Evolutionary conservation across 2,329 filamentous ascomycete genomes (phyloP).

Genomic region (Alternaria atra): DNA sequence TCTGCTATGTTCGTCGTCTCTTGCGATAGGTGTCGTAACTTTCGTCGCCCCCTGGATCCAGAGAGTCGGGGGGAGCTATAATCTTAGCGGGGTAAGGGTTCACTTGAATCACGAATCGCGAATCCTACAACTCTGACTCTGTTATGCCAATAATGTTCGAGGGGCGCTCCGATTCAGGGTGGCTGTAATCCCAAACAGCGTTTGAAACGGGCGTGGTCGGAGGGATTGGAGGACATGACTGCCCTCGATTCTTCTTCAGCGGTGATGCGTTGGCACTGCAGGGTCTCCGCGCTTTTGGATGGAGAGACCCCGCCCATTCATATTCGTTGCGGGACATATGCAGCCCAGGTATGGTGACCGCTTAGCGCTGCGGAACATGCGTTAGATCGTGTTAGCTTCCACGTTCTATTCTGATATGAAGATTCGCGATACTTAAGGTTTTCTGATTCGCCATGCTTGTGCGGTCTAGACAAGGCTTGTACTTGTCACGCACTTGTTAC

Average conservation of each 20-base stretch:
- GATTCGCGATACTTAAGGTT: background rate
- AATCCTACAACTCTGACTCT: background rate
- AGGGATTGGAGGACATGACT: conserved; percentile 42
- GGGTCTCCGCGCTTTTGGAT: conserved; percentile 24
- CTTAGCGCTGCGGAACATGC: conserved; percentile 27
- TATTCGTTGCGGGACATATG: conserved; percentile 16
- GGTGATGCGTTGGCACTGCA: conserved; percentile 50
- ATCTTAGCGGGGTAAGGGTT: conserved; percentile 8
- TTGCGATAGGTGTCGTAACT: background rate
- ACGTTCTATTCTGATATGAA: background rate
- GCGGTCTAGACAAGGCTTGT: background rate
- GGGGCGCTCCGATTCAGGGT: conserved; percentile 23
- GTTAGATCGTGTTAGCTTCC: conserved; percentile 13
- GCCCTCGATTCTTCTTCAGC: conserved; percentile 30
- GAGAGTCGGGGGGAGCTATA: conserved; percentile 4
- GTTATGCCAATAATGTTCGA: background rate
- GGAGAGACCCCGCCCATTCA: conserved; percentile 26
- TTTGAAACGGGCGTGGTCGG: conserved; percentile 41
- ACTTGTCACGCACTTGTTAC: background rate
- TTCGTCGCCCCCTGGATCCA: conserved; percentile 3
- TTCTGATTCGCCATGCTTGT: background rate
- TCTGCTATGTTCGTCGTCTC: background rate
- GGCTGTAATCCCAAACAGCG: conserved; percentile 31
- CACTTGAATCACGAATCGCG: background rate
- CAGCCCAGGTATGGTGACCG: conserved; percentile 29